Evolutionary conservation across 1,139 yeast species (phyloP).

Genomic region (Blastobotrys petasosporus): DNA sequence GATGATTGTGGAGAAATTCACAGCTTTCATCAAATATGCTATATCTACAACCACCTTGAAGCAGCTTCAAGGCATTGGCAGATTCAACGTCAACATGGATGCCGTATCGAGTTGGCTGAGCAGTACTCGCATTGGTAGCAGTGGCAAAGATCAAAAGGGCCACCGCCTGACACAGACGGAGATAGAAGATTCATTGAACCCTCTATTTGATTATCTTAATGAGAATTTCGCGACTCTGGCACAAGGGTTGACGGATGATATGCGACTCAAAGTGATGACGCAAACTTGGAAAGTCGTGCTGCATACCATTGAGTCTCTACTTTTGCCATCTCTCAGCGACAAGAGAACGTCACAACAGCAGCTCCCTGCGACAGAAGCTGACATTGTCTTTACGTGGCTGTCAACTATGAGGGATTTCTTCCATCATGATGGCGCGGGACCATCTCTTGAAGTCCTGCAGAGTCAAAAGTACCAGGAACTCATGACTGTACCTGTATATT

Average conservation of each 20-base stretch:
- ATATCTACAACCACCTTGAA: conserved; percentile 37
- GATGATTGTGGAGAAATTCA: conserved; percentile 58
- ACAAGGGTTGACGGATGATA: conserved; percentile 50
- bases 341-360: conserved; percentile 47
- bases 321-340: conserved; percentile 65
- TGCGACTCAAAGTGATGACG: conserved; percentile 62
- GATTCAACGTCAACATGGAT: conserved; percentile 47
- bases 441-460: conserved; percentile 59
- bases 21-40: conserved; percentile 41
- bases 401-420: conserved; percentile 63
- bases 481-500: conserved; percentile 59
- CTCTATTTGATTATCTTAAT: conserved; percentile 70
- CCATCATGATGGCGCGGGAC: conserved; percentile 79
- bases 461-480: conserved; percentile 61
- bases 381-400: conserved; percentile 68
- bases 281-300: conserved; percentile 72
- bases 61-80: conserved; percentile 23
- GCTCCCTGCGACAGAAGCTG: conserved; percentile 56
- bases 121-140: conserved; percentile 36
- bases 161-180: conserved; percentile 40
- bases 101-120: conserved; percentile 45
- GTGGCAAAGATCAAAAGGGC: conserved; percentile 15
- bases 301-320: conserved; percentile 54
- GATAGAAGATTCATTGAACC: conserved; percentile 64
- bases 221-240: conserved; percentile 64